Evolutionary conservation across 495 filamentous ascomycete genomes (phyloP).

Genomic region (Aspergillus sclerotioniger): DNA sequence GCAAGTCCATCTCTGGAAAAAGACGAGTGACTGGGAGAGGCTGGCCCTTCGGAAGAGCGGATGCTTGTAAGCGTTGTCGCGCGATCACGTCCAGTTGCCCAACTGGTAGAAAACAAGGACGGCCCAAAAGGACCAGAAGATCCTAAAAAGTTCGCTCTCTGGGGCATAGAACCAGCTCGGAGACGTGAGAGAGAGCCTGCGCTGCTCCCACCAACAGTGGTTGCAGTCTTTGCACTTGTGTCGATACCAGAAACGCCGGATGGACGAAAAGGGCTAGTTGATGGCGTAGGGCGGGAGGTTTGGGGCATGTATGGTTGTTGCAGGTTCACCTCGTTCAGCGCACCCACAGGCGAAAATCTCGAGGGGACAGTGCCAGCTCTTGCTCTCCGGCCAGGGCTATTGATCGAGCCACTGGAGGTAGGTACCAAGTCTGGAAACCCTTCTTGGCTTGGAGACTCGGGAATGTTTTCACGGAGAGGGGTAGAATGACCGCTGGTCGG

Average conservation of each 20-base stretch:
- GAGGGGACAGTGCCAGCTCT: constrained; percentile 97
- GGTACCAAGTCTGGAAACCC: constrained; percentile 89
- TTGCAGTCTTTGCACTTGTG: constrained; percentile 45
- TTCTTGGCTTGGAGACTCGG: constrained; percentile 92
- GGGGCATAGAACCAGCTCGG: constrained; percentile 93
- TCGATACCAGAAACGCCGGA: constrained; percentile 72
- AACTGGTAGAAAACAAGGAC: constrained; percentile 84
- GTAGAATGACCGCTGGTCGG: constrained; percentile 95
- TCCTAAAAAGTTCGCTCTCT: constrained; percentile 65
- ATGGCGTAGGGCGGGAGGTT: constrained; percentile 83
- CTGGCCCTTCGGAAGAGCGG: constrained; percentile 80
- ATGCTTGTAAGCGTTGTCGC: constrained; percentile 86
- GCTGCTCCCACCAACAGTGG: constrained; percentile 46
- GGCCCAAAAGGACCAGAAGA: constrained; percentile 77
- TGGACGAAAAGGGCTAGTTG: constrained; percentile 85
- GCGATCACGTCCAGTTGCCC: constrained; percentile 71
- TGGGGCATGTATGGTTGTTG: constrained; percentile 70
- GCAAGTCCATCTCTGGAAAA: constrained; percentile 85
- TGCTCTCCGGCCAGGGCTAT: constrained; percentile 64
- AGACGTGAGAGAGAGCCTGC: constrained; percentile 80
- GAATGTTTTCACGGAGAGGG: constrained; percentile 93
- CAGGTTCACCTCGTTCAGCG: constrained; percentile 55
- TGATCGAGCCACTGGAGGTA: constrained; percentile 54
- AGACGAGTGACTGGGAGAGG: constrained; percentile 84
- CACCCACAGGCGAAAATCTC: constrained; percentile 74